phyloP scores from a whole-genome alignment of 371 early-diverging fungal genomes.

The Massospora cicadina region DNA sequence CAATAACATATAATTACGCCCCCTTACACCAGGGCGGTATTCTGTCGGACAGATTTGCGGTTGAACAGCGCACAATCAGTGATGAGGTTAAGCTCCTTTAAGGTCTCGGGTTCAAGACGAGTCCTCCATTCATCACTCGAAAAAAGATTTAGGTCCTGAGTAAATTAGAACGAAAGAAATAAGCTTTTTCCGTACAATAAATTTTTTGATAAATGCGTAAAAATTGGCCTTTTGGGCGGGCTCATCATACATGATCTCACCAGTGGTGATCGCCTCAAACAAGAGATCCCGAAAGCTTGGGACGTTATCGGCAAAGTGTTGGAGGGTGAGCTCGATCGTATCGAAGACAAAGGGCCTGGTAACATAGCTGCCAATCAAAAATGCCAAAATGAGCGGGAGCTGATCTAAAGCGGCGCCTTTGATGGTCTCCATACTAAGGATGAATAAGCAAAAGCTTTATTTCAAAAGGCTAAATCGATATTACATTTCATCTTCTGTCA shows the following conservation, averaged over 20 bases:
- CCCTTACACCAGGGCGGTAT: not conserved
- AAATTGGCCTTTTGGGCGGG: not conserved
- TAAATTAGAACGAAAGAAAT: not conserved
- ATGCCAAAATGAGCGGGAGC: not conserved
- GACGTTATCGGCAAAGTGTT: not conserved
- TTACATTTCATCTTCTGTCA: too few relatives aligned
- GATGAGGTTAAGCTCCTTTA: not conserved
- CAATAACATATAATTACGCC: not conserved
- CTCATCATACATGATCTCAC: not conserved
- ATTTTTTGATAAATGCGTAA: not conserved
- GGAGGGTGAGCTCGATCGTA: not conserved
- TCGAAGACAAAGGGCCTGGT: not conserved
- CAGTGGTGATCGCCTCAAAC: not conserved
- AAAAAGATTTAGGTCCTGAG: not conserved
- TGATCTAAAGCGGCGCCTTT: too few relatives aligned
- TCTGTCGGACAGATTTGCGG: not conserved
- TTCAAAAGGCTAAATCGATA: too few relatives aligned
- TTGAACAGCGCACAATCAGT: not conserved
- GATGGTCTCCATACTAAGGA: too few relatives aligned
- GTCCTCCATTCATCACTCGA: not conserved
- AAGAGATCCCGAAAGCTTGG: not conserved
- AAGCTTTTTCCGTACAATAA: not conserved
- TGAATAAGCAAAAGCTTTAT: too few relatives aligned
- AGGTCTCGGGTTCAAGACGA: not conserved
- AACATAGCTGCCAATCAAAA: not conserved